Conservation (phyloP, 2,329 filamentous ascomycete genomes). For the Cladosporium sp. region DNA sequence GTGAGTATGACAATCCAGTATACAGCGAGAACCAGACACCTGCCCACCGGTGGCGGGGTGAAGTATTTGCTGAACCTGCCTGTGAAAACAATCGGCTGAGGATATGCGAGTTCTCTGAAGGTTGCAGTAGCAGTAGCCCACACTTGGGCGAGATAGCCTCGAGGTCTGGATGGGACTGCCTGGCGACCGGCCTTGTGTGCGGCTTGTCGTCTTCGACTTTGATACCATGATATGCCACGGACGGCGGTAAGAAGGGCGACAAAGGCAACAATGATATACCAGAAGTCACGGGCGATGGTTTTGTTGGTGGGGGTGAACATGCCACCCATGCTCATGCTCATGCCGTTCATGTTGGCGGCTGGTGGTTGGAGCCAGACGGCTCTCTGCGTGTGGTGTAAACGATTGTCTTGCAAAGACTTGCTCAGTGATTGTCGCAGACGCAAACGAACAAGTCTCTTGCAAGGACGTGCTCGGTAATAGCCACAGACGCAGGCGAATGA, state of each 20-base stretch:
- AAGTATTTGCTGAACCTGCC: constrained; percentile 34
- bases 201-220: constrained; percentile 23
- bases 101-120: constrained; percentile 31
- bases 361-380: constrained; percentile 3
- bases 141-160: constrained; percentile 26
- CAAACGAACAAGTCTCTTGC: not conserved
- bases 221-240: constrained; percentile 21
- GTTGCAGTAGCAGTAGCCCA: constrained; percentile 32
- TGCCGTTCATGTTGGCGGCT: constrained; percentile 27
- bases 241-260: constrained; percentile 28
- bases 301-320: constrained; percentile 31
- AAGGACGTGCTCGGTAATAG: not conserved
- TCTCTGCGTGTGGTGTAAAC: not conserved
- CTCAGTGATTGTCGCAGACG: not conserved
- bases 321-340: constrained; percentile 32
- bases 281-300: constrained; percentile 30
- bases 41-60: constrained; percentile 34
- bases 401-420: not conserved
- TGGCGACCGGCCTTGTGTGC: constrained; percentile 18
- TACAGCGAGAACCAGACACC: constrained; percentile 31
- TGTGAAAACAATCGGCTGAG: constrained; percentile 34
- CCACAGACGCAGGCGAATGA: not conserved
- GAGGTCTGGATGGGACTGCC: constrained; percentile 29
- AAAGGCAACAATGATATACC: constrained; percentile 32
- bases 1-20: constrained; percentile 35